A percentile compares a stretch with the other conserved stretches of the same genome.
Evolutionary conservation across 768 basidiomycete genomes (phyloP).

Genomic region (Boletus huronensis): DNA sequence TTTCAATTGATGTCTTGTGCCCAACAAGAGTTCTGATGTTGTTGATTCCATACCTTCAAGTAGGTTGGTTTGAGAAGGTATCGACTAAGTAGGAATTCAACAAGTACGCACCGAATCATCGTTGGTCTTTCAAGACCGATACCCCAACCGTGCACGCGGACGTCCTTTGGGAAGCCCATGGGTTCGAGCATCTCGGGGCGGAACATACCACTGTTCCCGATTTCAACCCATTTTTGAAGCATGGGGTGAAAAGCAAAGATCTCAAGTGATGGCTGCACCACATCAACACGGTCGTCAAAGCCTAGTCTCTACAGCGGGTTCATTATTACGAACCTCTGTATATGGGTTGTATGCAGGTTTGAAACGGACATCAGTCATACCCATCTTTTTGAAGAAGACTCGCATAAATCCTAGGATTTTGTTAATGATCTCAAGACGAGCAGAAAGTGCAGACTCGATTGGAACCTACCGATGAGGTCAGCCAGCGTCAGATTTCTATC

Average conservation of each 20-base stretch:
- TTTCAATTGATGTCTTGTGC: constrained; percentile 92
- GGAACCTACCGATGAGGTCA: constrained; percentile 80
- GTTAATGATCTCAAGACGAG: neutral
- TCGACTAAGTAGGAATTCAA: neutral
- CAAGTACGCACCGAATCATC: constrained; percentile 82
- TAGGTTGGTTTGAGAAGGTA: neutral
- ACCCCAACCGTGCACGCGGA: constrained; percentile 97
- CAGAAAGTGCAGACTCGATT: neutral
- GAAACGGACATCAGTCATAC: constrained; percentile 89
- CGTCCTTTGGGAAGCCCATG: constrained; percentile 96
- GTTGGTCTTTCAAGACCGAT: constrained; percentile 92
- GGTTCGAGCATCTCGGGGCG: constrained; percentile 98
- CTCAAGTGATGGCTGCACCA: constrained; percentile 81
- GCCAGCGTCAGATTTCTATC: constrained; percentile 90
- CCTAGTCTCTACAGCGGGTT: neutral
- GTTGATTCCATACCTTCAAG: constrained; percentile 84
- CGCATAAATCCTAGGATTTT: constrained; percentile 83
- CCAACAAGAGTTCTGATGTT: constrained; percentile 97
- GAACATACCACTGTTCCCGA: constrained; percentile 99
- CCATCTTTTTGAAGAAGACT: constrained; percentile 98
- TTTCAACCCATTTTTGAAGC: constrained; percentile 94
- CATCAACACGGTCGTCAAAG: constrained; percentile 5
- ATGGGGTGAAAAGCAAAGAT: constrained; percentile 98
- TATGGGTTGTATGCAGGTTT: constrained; percentile 99
- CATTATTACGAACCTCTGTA: constrained; percentile 64